Percentiles rank a stretch among this genome's conserved stretches.
These are phyloP conservation scores for Chloris gayana DNA, from an alignment of 176 grass and related monocot species.

Conservation along the genomic window DNA sequence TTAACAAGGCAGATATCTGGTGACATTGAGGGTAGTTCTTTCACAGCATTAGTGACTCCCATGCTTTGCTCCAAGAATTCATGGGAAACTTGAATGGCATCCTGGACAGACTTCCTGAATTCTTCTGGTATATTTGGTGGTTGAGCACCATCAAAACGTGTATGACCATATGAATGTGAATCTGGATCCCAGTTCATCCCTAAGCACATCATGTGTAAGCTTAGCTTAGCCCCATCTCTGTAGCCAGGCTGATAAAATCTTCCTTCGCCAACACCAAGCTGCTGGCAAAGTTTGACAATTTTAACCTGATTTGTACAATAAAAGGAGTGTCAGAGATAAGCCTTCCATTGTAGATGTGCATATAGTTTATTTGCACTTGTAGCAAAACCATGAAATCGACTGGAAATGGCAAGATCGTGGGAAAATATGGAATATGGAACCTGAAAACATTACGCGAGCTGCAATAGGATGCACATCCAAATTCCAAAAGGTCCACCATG, in stretches of 20 bases:
- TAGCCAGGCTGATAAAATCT: slow-evolving; percentile 70
- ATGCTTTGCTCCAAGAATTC: slow-evolving; percentile 19
- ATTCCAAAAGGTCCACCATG: neutral
- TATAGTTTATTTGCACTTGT: neutral
- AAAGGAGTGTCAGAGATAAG: neutral
- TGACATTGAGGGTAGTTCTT: slow-evolving; percentile 47
- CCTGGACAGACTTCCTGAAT: slow-evolving; percentile 36
- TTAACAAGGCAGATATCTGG: slow-evolving; percentile 75
- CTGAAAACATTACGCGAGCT: neutral
- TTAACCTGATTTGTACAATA: slow-evolving; percentile 38
- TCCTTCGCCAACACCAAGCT: slow-evolving; percentile 48
- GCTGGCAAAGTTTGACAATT: slow-evolving; percentile 56
- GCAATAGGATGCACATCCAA: neutral
- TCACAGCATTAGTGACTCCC: neutral
- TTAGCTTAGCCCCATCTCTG: slow-evolving; percentile 45
- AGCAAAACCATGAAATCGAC: neutral
- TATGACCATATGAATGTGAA: slow-evolving; percentile 39
- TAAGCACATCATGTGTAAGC: slow-evolving; percentile 67
- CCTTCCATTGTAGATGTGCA: neutral
- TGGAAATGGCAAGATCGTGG: neutral
- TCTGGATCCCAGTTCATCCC: slow-evolving; percentile 71
- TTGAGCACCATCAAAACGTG: slow-evolving; percentile 41
- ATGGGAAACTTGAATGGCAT: slow-evolving; percentile 49
- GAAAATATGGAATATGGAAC: neutral
- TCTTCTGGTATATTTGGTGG: slow-evolving; percentile 52